These are phyloP conservation scores for Fistulinella cinereoalba DNA, from an alignment of 1,284 basidiomycete species.

Conservation along the genomic window DNA sequence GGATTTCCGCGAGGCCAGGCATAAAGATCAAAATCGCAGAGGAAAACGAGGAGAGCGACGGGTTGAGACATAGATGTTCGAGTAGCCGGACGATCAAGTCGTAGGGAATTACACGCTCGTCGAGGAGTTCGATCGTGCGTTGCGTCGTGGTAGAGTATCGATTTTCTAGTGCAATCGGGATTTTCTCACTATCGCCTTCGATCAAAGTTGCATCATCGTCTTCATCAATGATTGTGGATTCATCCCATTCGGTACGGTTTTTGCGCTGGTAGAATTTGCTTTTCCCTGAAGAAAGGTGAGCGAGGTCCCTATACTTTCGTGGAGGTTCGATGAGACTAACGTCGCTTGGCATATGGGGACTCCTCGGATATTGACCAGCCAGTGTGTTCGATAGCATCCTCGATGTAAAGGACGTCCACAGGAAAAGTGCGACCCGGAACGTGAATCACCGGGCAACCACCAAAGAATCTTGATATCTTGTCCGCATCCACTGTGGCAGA, in stretches of 20 bases:
- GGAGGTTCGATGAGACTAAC: constrained; percentile 41
- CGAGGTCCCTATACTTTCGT: neutral
- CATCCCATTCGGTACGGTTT: constrained; percentile 69
- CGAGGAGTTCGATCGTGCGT: constrained; percentile 81
- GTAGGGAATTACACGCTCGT: constrained; percentile 89
- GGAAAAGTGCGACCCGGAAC: constrained; percentile 98
- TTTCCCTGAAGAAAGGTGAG: constrained; percentile 39
- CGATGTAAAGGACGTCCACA: constrained; percentile 84
- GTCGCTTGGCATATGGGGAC: constrained; percentile 80
- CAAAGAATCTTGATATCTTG: constrained; percentile 93
- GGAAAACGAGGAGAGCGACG: constrained; percentile 59
- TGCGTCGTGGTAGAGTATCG: constrained; percentile 74
- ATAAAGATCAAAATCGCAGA: constrained; percentile 89
- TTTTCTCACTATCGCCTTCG: constrained; percentile 34
- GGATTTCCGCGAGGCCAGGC: constrained; percentile 92
- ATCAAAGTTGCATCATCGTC: constrained; percentile 52
- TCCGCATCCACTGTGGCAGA: constrained; percentile 96
- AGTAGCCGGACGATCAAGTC: constrained; percentile 86
- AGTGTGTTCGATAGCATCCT: constrained; percentile 89
- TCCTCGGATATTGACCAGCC: constrained; percentile 83
- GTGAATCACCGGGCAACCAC: constrained; percentile 82
- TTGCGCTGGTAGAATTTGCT: constrained; percentile 67
- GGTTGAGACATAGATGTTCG: constrained; percentile 81
- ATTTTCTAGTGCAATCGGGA: constrained; percentile 61
- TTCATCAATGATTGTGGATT: constrained; percentile 70